These are phyloP conservation scores for Aspergillus udagawae DNA, from an alignment of 2,329 filamentous ascomycete genomes.

Conservation along the genomic window DNA sequence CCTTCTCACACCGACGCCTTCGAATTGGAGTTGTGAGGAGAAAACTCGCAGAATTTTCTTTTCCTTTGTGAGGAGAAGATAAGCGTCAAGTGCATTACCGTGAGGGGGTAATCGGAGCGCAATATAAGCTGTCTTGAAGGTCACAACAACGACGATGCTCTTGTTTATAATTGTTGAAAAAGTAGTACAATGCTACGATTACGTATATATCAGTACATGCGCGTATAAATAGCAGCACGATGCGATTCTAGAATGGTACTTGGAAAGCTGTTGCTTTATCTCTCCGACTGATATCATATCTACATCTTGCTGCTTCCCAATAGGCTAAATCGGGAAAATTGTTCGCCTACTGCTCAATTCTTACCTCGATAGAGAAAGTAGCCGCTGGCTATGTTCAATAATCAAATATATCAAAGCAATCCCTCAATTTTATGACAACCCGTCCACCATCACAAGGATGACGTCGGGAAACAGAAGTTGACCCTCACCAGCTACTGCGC, in stretches of 20 bases:
- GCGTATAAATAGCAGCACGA: background rate
- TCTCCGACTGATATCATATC: background rate
- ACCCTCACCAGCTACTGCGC: background rate
- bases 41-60: background rate
- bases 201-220: background rate
- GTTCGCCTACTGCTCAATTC: background rate
- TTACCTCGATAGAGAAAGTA: background rate
- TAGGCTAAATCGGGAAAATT: background rate
- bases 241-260: background rate
- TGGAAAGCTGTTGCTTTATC: background rate
- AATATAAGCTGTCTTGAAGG: too few species aligned
- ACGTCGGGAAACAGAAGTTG: background rate
- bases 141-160: too few species aligned
- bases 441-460: background rate
- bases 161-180: too few species aligned
- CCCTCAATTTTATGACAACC: background rate
- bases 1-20: background rate
- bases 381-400: background rate
- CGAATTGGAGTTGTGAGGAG: conserved; percentile 11
- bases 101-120: background rate
- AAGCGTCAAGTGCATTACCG: background rate
- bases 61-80: conserved; percentile 14
- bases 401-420: background rate
- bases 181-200: background rate
- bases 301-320: background rate